A percentile compares a stretch with the other conserved stretches of the same genome.
phyloP scores from a whole-genome alignment of 208 protist genomes.

The Crithidia bombi region DNA sequence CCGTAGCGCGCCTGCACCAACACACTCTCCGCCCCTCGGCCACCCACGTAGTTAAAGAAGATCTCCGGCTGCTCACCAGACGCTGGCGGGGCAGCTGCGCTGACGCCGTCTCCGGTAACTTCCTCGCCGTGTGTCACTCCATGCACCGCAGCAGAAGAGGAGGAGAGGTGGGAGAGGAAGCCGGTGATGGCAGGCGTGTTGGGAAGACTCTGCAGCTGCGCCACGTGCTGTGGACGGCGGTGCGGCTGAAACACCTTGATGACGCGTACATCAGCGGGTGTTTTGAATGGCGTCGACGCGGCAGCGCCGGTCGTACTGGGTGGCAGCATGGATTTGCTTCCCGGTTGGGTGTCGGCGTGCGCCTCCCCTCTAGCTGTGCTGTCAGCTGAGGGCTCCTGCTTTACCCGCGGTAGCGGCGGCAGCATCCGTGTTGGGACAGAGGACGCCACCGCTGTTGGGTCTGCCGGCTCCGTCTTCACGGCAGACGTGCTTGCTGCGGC shows the following conservation, averaged over 20 bases:
- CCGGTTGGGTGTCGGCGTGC: background rate
- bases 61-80: conserved; percentile 60
- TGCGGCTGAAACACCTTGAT: conserved; percentile 74
- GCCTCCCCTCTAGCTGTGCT: conserved; percentile 1
- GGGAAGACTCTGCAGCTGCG: conserved; percentile 63
- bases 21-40: conserved; percentile 65
- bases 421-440: conserved; percentile 14
- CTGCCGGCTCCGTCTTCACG: conserved; percentile 27
- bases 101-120: too few relatives aligned
- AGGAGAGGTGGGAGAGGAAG: conserved; percentile 47
- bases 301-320: conserved; percentile 1
- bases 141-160: background rate
- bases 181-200: conserved; percentile 72
- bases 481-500: background rate
- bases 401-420: conserved; percentile 25
- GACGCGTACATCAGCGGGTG: conserved; percentile 29
- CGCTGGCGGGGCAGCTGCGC: conserved; percentile 16
- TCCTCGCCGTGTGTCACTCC: conserved; percentile 11
- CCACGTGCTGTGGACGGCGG: conserved; percentile 52
- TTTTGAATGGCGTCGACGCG: conserved; percentile 9
- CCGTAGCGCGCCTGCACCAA: conserved; percentile 79
- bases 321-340: conserved; percentile 17
- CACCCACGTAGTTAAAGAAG: conserved; percentile 62
- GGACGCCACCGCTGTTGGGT: conserved; percentile 14
- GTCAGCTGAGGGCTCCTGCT: conserved; percentile 25